These are phyloP conservation scores for Thelonectria rubi DNA, from an alignment of 2,329 filamentous ascomycete genomes.

Conservation along the genomic window DNA sequence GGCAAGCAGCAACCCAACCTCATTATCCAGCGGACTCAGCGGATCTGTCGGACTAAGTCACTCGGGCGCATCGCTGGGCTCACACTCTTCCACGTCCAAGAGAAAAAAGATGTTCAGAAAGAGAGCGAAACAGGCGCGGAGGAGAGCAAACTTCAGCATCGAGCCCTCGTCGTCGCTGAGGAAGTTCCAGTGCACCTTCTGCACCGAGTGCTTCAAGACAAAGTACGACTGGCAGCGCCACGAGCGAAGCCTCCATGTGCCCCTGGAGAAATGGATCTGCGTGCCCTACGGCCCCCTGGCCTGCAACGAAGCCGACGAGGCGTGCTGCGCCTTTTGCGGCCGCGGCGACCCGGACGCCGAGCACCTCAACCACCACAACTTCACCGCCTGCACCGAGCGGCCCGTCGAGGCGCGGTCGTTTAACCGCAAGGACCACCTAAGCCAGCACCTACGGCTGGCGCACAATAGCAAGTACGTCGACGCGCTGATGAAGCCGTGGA, in stretches of 20 bases:
- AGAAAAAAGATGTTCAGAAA: constrained; percentile 14
- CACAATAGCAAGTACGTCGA: constrained; percentile 50
- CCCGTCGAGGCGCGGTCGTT: constrained; percentile 53
- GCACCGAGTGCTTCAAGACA: constrained; percentile 54
- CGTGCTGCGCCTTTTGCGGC: constrained; percentile 49
- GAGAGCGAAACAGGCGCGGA: constrained; percentile 6
- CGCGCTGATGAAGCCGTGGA: constrained; percentile 44
- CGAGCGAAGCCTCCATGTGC: constrained; percentile 57
- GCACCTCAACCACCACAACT: constrained; percentile 49
- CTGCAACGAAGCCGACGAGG: constrained; percentile 46
- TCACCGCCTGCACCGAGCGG: constrained; percentile 59
- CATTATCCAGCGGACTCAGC: constrained; percentile 8
- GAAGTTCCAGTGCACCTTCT: constrained; percentile 54
- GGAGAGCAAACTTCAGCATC: neutral
- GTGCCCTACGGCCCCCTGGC: constrained; percentile 44
- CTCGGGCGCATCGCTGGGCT: constrained; percentile 9
- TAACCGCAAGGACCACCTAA: constrained; percentile 53
- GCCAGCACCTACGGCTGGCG: constrained; percentile 52
- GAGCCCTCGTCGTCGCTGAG: neutral
- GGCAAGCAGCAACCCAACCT: constrained; percentile 14
- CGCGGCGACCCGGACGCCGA: constrained; percentile 41
- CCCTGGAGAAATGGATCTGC: constrained; percentile 56
- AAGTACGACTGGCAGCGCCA: constrained; percentile 59
- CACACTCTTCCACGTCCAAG: constrained; percentile 8
- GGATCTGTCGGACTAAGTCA: constrained; percentile 10